phyloP scores from a whole-genome alignment of 768 basidiomycete genomes.

The Collybia mongolica region DNA sequence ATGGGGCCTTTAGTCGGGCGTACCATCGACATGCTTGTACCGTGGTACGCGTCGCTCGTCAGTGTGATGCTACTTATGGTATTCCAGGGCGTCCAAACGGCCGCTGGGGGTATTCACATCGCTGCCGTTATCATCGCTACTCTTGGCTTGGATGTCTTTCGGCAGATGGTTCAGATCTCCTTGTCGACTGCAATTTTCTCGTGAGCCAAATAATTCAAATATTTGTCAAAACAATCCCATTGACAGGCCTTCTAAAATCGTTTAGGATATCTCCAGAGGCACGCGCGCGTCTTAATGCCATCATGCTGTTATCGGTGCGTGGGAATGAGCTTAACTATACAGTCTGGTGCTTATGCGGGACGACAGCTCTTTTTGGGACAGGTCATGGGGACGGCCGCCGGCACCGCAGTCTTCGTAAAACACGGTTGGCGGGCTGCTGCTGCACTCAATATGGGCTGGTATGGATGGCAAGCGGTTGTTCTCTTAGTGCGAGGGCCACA shows the following conservation, averaged over 20 bases:
- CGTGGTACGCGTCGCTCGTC: conserved; percentile 74
- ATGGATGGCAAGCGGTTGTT: conserved; percentile 52
- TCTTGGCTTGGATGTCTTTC: conserved; percentile 70
- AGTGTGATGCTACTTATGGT: conserved; percentile 44
- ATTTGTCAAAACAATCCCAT: conserved; percentile 1
- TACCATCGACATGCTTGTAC: conserved; percentile 66
- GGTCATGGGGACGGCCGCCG: conserved; percentile 76
- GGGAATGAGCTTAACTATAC: conserved; percentile 12
- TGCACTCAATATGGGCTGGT: conserved; percentile 56
- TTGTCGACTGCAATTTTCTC: conserved; percentile 58
- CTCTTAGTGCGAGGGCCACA: conserved; percentile 73
- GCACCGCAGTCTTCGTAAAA: conserved; percentile 65
- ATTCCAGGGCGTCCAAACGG: conserved; percentile 65
- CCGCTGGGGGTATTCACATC: conserved; percentile 67
- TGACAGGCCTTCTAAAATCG: conserved; percentile 6
- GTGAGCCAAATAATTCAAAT: conserved; percentile 25
- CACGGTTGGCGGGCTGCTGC: conserved; percentile 76
- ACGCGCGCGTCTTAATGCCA: conserved; percentile 73
- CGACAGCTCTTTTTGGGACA: conserved; percentile 70
- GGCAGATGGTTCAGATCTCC: conserved; percentile 75
- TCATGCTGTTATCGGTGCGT: conserved; percentile 63
- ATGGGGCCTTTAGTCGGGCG: conserved; percentile 70
- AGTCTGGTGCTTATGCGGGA: not conserved
- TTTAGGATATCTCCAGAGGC: conserved; percentile 44
- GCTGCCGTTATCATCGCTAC: conserved; percentile 69